Evolutionary conservation across 352 stramenopile genomes (phyloP).

Genomic region (Globisporangium viniferum): DNA sequence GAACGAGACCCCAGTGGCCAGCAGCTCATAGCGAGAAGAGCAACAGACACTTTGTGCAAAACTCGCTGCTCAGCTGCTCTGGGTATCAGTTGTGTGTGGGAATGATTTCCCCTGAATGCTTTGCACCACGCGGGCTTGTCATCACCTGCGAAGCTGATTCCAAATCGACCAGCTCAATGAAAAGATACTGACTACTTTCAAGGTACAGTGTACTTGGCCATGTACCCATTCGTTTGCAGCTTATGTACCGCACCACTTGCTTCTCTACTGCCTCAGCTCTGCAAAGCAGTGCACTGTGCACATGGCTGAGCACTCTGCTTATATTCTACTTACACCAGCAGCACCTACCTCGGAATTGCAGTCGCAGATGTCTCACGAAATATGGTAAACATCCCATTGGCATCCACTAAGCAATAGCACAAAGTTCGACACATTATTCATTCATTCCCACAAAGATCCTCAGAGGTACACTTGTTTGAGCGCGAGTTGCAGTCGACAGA

Average conservation of each 20-base stretch:
- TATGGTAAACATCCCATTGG: background rate
- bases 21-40: no score
- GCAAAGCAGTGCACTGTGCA: background rate
- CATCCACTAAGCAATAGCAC: no score
- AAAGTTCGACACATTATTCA: no score
- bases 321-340: background rate
- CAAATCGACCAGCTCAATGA: background rate
- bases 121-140: background rate
- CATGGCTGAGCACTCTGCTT: background rate
- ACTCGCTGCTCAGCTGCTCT: no score
- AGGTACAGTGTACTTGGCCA: no score
- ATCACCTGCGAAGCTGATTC: background rate
- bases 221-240: background rate
- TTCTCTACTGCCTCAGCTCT: background rate
- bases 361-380: background rate
- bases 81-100: no score
- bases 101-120: no score
- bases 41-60: no score
- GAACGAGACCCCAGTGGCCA: no score
- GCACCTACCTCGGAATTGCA: background rate
- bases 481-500: slow-evolving; percentile 32
- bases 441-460: background rate
- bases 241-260: background rate
- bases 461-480: slow-evolving; percentile 6
- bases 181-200: background rate